Evolutionary conservation across 116 monocot species (phyloP).

Genomic region (Posidonia oceanica): DNA sequence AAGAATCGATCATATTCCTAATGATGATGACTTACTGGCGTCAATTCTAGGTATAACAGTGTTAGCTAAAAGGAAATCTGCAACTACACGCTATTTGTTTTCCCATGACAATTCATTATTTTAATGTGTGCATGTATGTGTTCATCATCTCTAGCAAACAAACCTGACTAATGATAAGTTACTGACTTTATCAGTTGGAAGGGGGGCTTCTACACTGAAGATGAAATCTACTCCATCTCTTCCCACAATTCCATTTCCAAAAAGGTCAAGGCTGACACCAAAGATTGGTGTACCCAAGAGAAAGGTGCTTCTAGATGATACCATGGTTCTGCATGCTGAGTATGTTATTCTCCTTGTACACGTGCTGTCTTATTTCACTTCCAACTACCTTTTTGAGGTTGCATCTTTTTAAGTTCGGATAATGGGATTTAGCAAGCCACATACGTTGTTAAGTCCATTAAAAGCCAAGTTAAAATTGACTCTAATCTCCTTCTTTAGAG

Average conservation of each 20-base stretch:
- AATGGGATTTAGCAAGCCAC: neutral
- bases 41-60: constrained; percentile 76
- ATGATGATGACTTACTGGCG: constrained; percentile 87
- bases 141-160: neutral
- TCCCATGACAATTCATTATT: neutral
- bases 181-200: constrained; percentile 51
- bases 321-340: constrained; percentile 96
- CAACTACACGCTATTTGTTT: neutral
- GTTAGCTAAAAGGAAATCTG: neutral
- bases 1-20: constrained; percentile 33
- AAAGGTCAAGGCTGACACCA: constrained; percentile 45
- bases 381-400: neutral
- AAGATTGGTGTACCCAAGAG: constrained; percentile 45
- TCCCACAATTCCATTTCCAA: constrained; percentile 31
- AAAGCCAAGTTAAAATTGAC: no score
- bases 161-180: neutral
- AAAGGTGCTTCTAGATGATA: constrained; percentile 85
- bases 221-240: constrained; percentile 38
- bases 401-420: neutral
- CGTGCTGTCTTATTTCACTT: neutral
- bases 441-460: no score
- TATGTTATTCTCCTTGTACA: constrained; percentile 23
- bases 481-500: no score
- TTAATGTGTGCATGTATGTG: neutral
- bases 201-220: constrained; percentile 38